Evolutionary conservation across 2,329 filamentous ascomycete species (phyloP).

Genomic region (Orbilia brochopaga): DNA sequence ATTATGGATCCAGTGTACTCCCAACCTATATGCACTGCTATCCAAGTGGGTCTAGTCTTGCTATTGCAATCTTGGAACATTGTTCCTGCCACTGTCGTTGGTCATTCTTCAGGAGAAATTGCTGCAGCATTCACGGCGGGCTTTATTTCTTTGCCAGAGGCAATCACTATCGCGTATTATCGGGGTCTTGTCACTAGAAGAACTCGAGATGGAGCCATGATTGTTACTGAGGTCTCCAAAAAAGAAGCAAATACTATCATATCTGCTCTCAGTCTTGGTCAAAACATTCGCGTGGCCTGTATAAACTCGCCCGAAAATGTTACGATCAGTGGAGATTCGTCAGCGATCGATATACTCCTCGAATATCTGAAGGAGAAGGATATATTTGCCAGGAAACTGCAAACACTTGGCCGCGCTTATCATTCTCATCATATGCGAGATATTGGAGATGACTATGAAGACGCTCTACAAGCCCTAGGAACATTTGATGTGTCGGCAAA

Average conservation of each 20-base stretch:
- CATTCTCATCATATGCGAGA: conserved; percentile 59
- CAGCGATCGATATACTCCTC: conserved; percentile 54
- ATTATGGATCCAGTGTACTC: conserved; percentile 58
- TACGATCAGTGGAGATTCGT: conserved; percentile 55
- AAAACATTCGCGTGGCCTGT: conserved; percentile 5
- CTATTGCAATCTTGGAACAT: conserved; percentile 57
- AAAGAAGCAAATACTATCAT: conserved; percentile 53
- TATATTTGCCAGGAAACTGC: conserved; percentile 56
- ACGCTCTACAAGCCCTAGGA: not conserved
- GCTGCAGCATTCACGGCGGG: conserved; percentile 60
- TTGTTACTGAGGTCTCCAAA: conserved; percentile 57
- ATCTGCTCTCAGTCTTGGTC: not conserved
- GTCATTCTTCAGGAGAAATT: conserved; percentile 61
- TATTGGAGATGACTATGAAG: conserved; percentile 56
- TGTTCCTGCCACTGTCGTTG: conserved; percentile 57
- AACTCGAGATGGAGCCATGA: conserved; percentile 57
- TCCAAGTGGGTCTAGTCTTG: conserved; percentile 63
- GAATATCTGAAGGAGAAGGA: not conserved
- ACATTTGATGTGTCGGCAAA: not conserved
- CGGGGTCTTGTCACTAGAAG: conserved; percentile 56
- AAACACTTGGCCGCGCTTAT: conserved; percentile 59
- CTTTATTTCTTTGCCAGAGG: conserved; percentile 56
- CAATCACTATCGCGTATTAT: conserved; percentile 59
- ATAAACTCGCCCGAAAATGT: conserved; percentile 56
- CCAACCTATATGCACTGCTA: conserved; percentile 64